Conservation (phyloP, 331 rosid genomes). For the Pyrus hybrid region DNA sequence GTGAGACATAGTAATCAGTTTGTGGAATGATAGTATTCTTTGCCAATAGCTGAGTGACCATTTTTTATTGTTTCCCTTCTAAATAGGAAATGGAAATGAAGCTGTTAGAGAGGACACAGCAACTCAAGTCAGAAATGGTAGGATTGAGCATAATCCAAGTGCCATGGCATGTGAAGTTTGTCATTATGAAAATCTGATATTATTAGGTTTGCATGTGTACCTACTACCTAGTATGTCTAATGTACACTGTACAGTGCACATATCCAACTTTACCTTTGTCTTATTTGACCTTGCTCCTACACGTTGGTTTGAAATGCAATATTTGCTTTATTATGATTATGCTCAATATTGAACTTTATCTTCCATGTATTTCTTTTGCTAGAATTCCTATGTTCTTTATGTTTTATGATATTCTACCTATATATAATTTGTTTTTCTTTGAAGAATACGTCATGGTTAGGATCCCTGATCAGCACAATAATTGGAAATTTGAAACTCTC, state of each 20-base stretch:
- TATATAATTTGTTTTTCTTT: constrained; percentile 1
- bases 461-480: constrained; percentile 85
- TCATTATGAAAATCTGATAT: background rate
- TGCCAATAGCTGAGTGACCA: constrained; percentile 2
- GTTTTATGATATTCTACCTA: constrained; percentile 9
- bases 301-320: background rate
- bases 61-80: constrained; percentile 21
- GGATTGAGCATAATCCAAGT: constrained; percentile 10
- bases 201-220: background rate
- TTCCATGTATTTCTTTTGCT: background rate
- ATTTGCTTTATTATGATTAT: background rate
- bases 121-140: constrained; percentile 75
- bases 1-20: constrained; percentile 26
- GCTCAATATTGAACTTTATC: background rate
- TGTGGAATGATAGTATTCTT: constrained; percentile 1
- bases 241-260: background rate
- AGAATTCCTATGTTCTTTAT: background rate
- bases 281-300: background rate
- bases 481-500: constrained; percentile 94
- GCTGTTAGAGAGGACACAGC: constrained; percentile 76
- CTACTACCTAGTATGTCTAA: background rate
- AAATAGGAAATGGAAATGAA: constrained; percentile 85
- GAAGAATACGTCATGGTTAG: constrained; percentile 94
- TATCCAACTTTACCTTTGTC: background rate
- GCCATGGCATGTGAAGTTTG: background rate